phyloP scores from a whole-genome alignment of 768 basidiomycete genomes.

The Rhizopogon vesiculosus region DNA sequence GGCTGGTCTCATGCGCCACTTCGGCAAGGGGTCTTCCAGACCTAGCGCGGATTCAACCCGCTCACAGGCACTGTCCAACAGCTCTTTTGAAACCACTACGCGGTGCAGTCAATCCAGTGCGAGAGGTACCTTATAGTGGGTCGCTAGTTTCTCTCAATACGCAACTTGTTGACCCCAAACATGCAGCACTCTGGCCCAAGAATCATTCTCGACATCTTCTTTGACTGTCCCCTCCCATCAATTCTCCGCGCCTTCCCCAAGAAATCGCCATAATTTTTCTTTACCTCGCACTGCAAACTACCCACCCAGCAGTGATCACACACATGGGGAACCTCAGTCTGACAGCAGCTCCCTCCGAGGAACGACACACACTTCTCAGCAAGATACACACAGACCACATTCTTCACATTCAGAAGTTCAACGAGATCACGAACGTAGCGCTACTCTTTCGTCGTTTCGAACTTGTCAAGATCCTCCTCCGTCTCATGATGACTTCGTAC shows the following conservation, averaged over 20 bases:
- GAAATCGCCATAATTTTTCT: slow-evolving; percentile 39
- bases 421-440: slow-evolving; percentile 7
- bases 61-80: slow-evolving; percentile 40
- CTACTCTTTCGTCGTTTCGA: slow-evolving; percentile 16
- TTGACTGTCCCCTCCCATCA: slow-evolving; percentile 31
- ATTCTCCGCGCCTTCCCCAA: slow-evolving; percentile 9
- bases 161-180: neutral
- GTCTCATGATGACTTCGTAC: slow-evolving; percentile 35
- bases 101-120: slow-evolving; percentile 42
- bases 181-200: slow-evolving; percentile 53
- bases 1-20: slow-evolving; percentile 39
- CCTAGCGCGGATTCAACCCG: slow-evolving; percentile 64
- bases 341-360: slow-evolving; percentile 7
- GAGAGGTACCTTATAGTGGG: slow-evolving; percentile 58
- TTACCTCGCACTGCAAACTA: slow-evolving; percentile 25
- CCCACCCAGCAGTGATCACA: slow-evolving; percentile 6
- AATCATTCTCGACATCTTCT: slow-evolving; percentile 55
- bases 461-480: slow-evolving; percentile 32
- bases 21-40: slow-evolving; percentile 45
- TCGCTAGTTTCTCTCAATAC: slow-evolving; percentile 11
- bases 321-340: slow-evolving; percentile 2
- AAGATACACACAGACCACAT: slow-evolving; percentile 1
- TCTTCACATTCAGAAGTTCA: slow-evolving; percentile 11
- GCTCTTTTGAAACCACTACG: slow-evolving; percentile 55
- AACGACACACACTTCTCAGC: slow-evolving; percentile 1